These are phyloP conservation scores for Aspergillus quadricinctus DNA, from an alignment of 2,329 filamentous ascomycete species.

Conservation along the genomic window DNA sequence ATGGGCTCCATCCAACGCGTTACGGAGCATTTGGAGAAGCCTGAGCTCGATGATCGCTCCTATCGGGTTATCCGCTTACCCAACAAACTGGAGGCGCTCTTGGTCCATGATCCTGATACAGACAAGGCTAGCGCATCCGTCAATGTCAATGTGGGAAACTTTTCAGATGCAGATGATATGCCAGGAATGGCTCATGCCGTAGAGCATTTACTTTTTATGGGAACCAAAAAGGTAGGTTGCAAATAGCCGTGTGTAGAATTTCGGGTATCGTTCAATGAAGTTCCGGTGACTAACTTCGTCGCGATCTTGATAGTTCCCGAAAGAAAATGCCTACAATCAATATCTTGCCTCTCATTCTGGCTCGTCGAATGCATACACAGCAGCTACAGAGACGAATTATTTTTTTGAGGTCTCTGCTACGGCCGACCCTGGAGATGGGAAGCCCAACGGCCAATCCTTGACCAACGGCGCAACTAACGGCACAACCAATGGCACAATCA, in stretches of 20 bases:
- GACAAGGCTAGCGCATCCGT: slow-evolving; percentile 96
- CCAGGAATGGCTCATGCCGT: slow-evolving; percentile 94
- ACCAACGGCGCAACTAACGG: slow-evolving; percentile 24
- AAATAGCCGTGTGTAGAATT: background rate
- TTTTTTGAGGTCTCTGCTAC: slow-evolving; percentile 93
- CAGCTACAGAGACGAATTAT: slow-evolving; percentile 90
- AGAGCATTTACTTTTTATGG: slow-evolving; percentile 97
- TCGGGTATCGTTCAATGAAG: background rate
- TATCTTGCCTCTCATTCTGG: slow-evolving; percentile 89
- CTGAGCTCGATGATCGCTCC: slow-evolving; percentile 75
- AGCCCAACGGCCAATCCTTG: slow-evolving; percentile 22
- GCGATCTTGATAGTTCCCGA: slow-evolving; percentile 61
- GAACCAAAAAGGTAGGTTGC: slow-evolving; percentile 73
- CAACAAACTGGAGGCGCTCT: slow-evolving; percentile 83
- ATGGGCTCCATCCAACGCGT: slow-evolving; percentile 44
- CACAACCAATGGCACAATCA: slow-evolving; percentile 17
- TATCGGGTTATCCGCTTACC: slow-evolving; percentile 82
- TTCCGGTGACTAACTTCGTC: background rate
- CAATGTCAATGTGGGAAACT: slow-evolving; percentile 94
- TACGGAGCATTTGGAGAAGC: slow-evolving; percentile 73
- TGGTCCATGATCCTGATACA: slow-evolving; percentile 91
- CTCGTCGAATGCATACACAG: slow-evolving; percentile 92
- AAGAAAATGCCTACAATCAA: slow-evolving; percentile 92
- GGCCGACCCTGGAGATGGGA: slow-evolving; percentile 43
- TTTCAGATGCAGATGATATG: slow-evolving; percentile 86